Evolutionary conservation across 2,329 filamentous ascomycete genomes (phyloP), one percentile per base, ranked within the genome.

Genomic region (Plenodomus lindquistii): DNA sequence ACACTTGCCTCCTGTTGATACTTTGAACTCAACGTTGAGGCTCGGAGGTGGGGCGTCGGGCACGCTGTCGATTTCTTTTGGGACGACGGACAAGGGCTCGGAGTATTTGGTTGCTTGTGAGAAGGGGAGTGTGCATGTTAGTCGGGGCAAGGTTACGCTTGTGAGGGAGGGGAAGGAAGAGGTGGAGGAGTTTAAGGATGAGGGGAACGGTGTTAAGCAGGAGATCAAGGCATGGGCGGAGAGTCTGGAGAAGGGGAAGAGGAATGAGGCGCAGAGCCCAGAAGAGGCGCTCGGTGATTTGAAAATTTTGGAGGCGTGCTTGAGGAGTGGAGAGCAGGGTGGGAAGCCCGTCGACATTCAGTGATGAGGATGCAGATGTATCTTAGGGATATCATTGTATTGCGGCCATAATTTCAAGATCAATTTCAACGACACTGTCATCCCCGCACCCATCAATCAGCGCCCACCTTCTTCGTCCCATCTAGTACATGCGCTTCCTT

Each of bases 1-100:
- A 44, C 77, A 85, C 58, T 74, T 91, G 8, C 78, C 82, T 4
- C 86, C 87, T 0, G 77, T 87, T 1, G 87, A 91, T 64, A 87
- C 85, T 1, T 73, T 89, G 42, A 80, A 84, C 59, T 83, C 83
- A 9, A 76, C 82, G 2, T 55, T 85, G 31, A 78, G 76, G 62
- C 78, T 83, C 2, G 75, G 74, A 48, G 78, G 76, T 20, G 84
- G 84, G 2, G 76, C 74, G 2, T 75, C 77, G 1, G 86, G 85
- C 1, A 81, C 79, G 4, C 80, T 86, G 40, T 75, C 77, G 45
- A 70, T 82, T n/a, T 81, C 79, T 2, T 81, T 81, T 44, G 85
- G 85, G 2, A 82, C 82, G 7, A 80, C 77, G 8, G 78, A 82
- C 54, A 71, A 69, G 5, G 78, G 79, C 0, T 79, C 77, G 13